A percentile compares a stretch with the other conserved stretches of the same genome.
These are phyloP conservation scores for Pyrenopolyporus hunteri DNA, from an alignment of 495 filamentous ascomycete species.

Conservation along the genomic window DNA sequence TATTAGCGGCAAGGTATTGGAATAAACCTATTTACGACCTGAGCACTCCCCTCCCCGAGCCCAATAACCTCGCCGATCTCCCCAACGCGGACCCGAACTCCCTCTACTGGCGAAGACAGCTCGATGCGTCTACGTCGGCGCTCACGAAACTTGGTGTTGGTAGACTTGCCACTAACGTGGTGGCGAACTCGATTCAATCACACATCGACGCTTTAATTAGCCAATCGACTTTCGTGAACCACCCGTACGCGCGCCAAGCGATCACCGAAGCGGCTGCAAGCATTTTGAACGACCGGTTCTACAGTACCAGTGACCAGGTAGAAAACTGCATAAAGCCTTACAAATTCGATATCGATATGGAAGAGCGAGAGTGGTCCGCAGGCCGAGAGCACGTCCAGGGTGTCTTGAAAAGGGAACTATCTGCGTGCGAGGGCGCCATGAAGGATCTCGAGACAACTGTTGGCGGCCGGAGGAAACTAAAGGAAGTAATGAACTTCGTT, in stretches of 20 bases:
- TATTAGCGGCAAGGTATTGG: conserved; percentile 96
- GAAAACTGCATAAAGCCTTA: conserved; percentile 99
- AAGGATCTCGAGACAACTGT: conserved; percentile 75
- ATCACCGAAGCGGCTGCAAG: conserved; percentile 86
- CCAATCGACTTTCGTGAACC: conserved; percentile 80
- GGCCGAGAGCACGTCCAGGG: conserved; percentile 79
- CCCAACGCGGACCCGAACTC: conserved; percentile 83
- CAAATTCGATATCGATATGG: conserved; percentile 95
- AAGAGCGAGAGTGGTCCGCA: conserved; percentile 83
- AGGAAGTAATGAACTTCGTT: conserved; percentile 89
- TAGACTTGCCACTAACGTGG: conserved; percentile 86
- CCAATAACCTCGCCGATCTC: conserved; percentile 75
- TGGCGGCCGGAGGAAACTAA: conserved; percentile 80
- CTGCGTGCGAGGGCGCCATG: conserved; percentile 77
- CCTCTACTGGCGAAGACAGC: conserved; percentile 90
- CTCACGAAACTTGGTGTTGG: conserved; percentile 94
- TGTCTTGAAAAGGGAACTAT: conserved; percentile 81
- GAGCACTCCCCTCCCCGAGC: conserved; percentile 62
- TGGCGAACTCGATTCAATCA: conserved; percentile 83
- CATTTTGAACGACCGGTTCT: conserved; percentile 92
- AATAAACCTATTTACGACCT: conserved; percentile 91
- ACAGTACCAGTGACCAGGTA: conserved; percentile 96
- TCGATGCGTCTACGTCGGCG: conserved; percentile 88
- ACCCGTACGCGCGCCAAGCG: conserved; percentile 89
- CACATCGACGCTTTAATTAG: conserved; percentile 80